phyloP scores from a whole-genome alignment of 73 alveolate species.

The Stentor roeselii region DNA sequence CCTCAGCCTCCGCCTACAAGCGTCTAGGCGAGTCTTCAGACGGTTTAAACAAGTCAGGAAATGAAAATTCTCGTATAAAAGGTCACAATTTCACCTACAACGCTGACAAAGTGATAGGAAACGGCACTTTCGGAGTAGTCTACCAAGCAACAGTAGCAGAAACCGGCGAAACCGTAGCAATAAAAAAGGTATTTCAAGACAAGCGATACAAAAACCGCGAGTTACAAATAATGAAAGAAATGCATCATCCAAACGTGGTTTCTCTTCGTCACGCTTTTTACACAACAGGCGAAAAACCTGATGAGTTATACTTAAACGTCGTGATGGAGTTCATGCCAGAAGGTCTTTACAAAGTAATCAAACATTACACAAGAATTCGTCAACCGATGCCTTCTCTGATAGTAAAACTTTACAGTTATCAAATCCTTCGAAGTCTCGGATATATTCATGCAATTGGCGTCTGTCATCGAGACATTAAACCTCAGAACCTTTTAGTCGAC shows the following conservation, averaged over 20 bases:
- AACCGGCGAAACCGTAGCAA: too few species aligned
- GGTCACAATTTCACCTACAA: constrained; percentile 69
- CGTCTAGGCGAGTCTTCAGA: too few species aligned
- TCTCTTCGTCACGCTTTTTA: constrained; percentile 78
- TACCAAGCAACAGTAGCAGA: too few species aligned
- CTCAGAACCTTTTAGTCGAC: constrained; percentile 70
- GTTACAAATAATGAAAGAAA: constrained; percentile 84
- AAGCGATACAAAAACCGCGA: constrained; percentile 86
- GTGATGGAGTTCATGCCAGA: constrained; percentile 73
- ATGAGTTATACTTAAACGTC: constrained; percentile 59
- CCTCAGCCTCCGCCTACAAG: too few species aligned
- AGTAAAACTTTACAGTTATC: constrained; percentile 89
- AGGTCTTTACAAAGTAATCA: constrained; percentile 66
- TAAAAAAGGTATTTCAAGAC: too few species aligned
- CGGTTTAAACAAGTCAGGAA: too few species aligned
- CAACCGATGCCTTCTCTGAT: constrained; percentile 78
- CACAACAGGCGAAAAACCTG: constrained; percentile 80
- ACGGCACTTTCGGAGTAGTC: constrained; percentile 81
- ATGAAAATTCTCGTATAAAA: too few species aligned
- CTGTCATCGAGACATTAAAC: constrained; percentile 83
- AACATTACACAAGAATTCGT: constrained; percentile 78
- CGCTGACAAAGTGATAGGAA: constrained; percentile 82
- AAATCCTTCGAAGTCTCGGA: too few species aligned
- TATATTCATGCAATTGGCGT: constrained; percentile 73
- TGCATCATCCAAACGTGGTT: constrained; percentile 83